Evolutionary conservation across 208 protist species (phyloP), one percentile per base, ranked within the genome.

Genomic region (Trypanosoma scelopori): DNA sequence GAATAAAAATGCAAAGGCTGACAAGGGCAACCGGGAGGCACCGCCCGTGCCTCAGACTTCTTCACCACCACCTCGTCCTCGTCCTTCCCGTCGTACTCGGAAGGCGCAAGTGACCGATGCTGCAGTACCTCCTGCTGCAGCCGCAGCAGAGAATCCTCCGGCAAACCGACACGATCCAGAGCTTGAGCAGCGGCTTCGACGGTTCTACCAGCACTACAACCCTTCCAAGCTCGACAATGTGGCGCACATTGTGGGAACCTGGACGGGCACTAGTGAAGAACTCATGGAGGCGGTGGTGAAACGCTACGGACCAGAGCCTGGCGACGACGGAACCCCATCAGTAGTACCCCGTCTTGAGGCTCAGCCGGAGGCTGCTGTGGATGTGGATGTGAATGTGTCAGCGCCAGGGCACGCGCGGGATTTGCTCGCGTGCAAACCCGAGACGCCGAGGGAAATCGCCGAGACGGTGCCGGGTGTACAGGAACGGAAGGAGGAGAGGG

Each of bases 381-480:
- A 27, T 23, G 55, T 13, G 1, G 3, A 0, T 25, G 55, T 28
- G 15, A 46, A 60, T 28, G 11, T 28, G 41, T 43, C 15, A 32
- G 55, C 11, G 16, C 12, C 55, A 18, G 27, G 55, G 20, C 25
- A 20, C 28, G 55, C 32, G 55, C 32, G 55, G 41, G 12, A 48
- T 30, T 22, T 60, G 28, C 32, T 68, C 32, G 65, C 49, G 47
- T 87, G 87, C 61, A 72, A 76, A 35, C 71, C 73, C 9, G 42
- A 56, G 23, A 85, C 83, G 69, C 59, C 82, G n/a, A 52, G 58
- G 52, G 80, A 69, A 5, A 71, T 85, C 1, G 74, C 75, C 22
- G 75, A 65, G 16, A 79, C 71, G 41, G 53, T 84, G 49, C 49
- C 78, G 55, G 76, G 72, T 46, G 52, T 13, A 47, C n/a, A n/a